Evolutionary conservation across 805 yeast genomes (phyloP).

Genomic region (Candida khao-thaluensis): DNA sequence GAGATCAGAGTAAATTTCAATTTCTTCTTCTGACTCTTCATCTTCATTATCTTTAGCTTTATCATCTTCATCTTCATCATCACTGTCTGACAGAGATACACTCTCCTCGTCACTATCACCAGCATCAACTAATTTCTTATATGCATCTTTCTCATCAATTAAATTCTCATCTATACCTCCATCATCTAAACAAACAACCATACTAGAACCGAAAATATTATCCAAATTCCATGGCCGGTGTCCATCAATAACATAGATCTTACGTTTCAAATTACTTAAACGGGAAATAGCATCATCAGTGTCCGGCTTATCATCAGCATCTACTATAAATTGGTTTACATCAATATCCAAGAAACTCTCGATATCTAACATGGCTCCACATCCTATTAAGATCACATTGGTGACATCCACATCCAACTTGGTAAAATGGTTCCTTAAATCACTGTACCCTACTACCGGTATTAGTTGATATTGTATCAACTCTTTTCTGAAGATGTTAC

Average conservation of each 20-base stretch:
- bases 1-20: conserved; percentile 19
- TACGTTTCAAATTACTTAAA: conserved; percentile 42
- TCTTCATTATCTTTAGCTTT: conserved; percentile 31
- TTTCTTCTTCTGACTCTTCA: conserved; percentile 17
- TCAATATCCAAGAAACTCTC: conserved; percentile 70
- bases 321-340: conserved; percentile 44
- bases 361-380: conserved; percentile 90
- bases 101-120: conserved; percentile 35
- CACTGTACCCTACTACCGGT: conserved; percentile 91
- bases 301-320: conserved; percentile 21
- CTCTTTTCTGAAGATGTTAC: conserved; percentile 70
- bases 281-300: conserved; percentile 13
- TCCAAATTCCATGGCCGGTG: conserved; percentile 97
- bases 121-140: conserved; percentile 46
- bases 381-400: conserved; percentile 79
- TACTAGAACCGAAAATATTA: conserved; percentile 79
- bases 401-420: conserved; percentile 71
- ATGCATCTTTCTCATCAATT: conserved; percentile 58
- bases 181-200: conserved; percentile 83
- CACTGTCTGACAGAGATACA: too few species aligned
- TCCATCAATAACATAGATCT: conserved; percentile 82
- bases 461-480: conserved; percentile 83
- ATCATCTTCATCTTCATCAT: conserved; percentile 32
- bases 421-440: conserved; percentile 60
- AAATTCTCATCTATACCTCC: conserved; percentile 68